These are phyloP conservation scores for Ceratocystis smalleyi DNA, from an alignment of 2,329 filamentous ascomycete genomes.

Conservation along the genomic window DNA sequence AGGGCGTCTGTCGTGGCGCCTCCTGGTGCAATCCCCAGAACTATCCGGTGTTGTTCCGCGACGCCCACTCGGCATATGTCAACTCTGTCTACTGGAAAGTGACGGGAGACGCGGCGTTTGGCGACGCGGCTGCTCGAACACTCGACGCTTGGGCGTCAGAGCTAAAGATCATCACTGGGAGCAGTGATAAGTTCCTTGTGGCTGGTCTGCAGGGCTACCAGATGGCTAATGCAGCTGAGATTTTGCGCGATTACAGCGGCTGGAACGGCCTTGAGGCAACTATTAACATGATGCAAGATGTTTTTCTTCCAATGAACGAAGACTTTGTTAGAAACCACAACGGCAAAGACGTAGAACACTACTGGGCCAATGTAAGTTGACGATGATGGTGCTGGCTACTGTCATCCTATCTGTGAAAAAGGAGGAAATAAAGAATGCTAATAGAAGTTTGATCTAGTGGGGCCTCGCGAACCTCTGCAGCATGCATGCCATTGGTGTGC, in stretches of 20 bases:
- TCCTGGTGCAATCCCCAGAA: background rate
- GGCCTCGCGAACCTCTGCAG: background rate
- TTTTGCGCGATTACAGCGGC: slow-evolving; percentile 25
- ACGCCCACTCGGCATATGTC: slow-evolving; percentile 23
- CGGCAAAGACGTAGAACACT: background rate
- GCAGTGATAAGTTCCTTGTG: slow-evolving; percentile 26
- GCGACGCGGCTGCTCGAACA: slow-evolving; percentile 25
- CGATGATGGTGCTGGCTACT: background rate
- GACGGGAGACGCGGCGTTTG: slow-evolving; percentile 25
- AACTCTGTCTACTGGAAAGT: slow-evolving; percentile 29
- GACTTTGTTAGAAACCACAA: background rate
- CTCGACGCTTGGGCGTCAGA: slow-evolving; percentile 27
- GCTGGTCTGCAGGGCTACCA: slow-evolving; percentile 32
- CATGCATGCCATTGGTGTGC: background rate
- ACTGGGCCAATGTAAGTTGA: background rate
- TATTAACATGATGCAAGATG: slow-evolving; percentile 22
- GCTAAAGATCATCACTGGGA: slow-evolving; percentile 24
- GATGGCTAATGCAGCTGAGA: slow-evolving; percentile 32
- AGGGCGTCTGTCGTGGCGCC: slow-evolving; percentile 25
- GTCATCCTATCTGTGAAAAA: too few species aligned
- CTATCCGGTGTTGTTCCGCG: background rate
- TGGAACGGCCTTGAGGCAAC: slow-evolving; percentile 14
- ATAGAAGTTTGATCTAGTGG: background rate
- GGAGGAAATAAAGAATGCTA: background rate
- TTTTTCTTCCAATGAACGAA: slow-evolving; percentile 18